These are phyloP conservation scores for Microbotryum violaceum DNA, from an alignment of 1,284 basidiomycete species.

Conservation along the genomic window DNA sequence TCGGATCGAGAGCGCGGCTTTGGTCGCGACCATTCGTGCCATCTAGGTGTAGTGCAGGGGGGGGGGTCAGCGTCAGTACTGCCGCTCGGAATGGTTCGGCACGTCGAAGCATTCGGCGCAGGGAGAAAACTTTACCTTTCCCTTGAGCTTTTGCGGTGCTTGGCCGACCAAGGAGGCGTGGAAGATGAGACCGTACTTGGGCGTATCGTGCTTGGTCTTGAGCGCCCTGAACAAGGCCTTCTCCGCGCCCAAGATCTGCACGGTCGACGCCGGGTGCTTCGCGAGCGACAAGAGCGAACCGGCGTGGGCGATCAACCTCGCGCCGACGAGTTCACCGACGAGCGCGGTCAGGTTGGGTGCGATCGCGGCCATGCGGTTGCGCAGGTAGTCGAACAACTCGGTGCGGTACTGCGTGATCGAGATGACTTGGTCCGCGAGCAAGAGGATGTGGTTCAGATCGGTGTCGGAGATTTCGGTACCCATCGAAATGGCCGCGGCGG, in stretches of 20 bases:
- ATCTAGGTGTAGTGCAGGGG: slow-evolving; percentile 50
- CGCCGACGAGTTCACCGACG: slow-evolving; percentile 90
- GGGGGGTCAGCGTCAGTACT: neutral
- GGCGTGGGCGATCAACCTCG: slow-evolving; percentile 93
- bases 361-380: slow-evolving; percentile 97
- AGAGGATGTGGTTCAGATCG: slow-evolving; percentile 89
- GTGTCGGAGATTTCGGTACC: slow-evolving; percentile 96
- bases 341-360: slow-evolving; percentile 92
- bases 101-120: neutral
- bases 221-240: slow-evolving; percentile 96
- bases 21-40: slow-evolving; percentile 99
- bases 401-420: slow-evolving; percentile 82
- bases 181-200: slow-evolving; percentile 52
- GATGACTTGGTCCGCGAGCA: slow-evolving; percentile 85
- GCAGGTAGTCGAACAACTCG: slow-evolving; percentile 77
- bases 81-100: neutral
- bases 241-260: slow-evolving; percentile 96
- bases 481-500: slow-evolving; percentile 93
- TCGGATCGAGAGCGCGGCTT: slow-evolving; percentile 90
- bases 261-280: slow-evolving; percentile 97
- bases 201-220: slow-evolving; percentile 97
- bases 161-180: slow-evolving; percentile 91
- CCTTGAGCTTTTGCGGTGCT: slow-evolving; percentile 96
- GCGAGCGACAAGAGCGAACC: slow-evolving; percentile 92
- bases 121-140: slow-evolving; percentile 60